Evolutionary conservation across 75 land plant species (phyloP).

Genomic region (Pinus tabuliformis): DNA sequence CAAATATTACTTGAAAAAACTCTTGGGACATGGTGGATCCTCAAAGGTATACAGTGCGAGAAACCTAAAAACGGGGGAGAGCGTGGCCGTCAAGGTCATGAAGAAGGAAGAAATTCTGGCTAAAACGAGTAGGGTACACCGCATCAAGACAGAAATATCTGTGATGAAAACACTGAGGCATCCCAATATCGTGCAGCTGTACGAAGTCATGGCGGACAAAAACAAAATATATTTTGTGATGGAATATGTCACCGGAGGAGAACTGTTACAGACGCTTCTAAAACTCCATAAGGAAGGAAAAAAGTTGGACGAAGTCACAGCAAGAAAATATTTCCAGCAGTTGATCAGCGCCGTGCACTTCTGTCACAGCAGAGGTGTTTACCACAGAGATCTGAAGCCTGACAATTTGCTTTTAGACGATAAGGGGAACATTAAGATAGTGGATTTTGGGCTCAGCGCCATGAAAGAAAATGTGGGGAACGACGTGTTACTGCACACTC

Average conservation of each 20-base stretch:
- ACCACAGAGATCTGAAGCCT: constrained; percentile 70
- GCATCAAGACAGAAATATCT: constrained; percentile 7
- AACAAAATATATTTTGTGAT: constrained; percentile 50
- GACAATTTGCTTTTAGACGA: constrained; percentile 59
- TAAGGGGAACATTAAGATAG: constrained; percentile 38
- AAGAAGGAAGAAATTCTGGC: neutral
- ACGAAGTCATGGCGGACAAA: constrained; percentile 19
- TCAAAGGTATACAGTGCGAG: neutral
- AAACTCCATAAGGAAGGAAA: constrained; percentile 27
- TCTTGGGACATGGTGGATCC: neutral
- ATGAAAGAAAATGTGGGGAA: constrained; percentile 24
- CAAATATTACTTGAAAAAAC: neutral
- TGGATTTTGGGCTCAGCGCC: constrained; percentile 68
- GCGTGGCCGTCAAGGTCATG: neutral
- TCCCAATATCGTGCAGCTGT: constrained; percentile 21
- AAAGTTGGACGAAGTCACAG: constrained; percentile 20
- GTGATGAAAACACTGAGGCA: constrained; percentile 21
- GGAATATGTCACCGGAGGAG: constrained; percentile 57
- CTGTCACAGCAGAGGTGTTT: constrained; percentile 63
- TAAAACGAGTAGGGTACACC: neutral
- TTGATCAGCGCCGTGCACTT: constrained; percentile 44
- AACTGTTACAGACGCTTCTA: constrained; percentile 26
- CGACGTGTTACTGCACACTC: constrained; percentile 36
- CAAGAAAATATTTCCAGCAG: constrained; percentile 51
- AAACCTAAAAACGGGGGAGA: neutral